Conservation (phyloP, 1,139 yeast genomes). For the Debaryomycetaceae sp. region DNA sequence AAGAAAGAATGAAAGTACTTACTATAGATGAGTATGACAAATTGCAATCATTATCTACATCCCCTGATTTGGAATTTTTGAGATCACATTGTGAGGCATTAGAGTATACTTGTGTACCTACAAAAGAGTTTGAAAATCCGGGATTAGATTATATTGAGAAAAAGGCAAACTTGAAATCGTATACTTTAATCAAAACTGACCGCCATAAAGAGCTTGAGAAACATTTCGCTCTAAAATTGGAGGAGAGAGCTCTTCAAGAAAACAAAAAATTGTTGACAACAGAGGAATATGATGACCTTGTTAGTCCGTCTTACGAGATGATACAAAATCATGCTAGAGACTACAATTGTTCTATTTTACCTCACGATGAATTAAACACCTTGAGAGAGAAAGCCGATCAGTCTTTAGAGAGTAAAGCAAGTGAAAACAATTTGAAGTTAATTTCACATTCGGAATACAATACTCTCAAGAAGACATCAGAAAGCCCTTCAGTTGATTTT, state of each 20-base stretch:
- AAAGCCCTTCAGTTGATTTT: slow-evolving; percentile 28
- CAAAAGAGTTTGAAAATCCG: slow-evolving; percentile 22
- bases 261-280: slow-evolving; percentile 1
- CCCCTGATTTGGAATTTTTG: not conserved
- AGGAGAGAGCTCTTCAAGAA: slow-evolving; percentile 10
- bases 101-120: slow-evolving; percentile 9
- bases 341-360: slow-evolving; percentile 8
- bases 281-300: slow-evolving; percentile 7
- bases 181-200: slow-evolving; percentile 10
- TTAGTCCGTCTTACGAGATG: slow-evolving; percentile 33
- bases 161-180: slow-evolving; percentile 6
- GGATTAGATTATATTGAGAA: slow-evolving; percentile 29
- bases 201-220: slow-evolving; percentile 15
- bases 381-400: slow-evolving; percentile 9
- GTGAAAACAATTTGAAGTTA: slow-evolving; percentile 9
- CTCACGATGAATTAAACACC: slow-evolving; percentile 11
- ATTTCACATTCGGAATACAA: slow-evolving; percentile 11
- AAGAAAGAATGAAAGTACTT: slow-evolving; percentile 8
- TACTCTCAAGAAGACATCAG: slow-evolving; percentile 10
- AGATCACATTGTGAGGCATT: slow-evolving; percentile 14
- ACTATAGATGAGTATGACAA: slow-evolving; percentile 12
- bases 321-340: slow-evolving; percentile 16
- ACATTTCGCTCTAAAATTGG: slow-evolving; percentile 3
- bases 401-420: slow-evolving; percentile 14
- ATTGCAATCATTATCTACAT: not conserved